Evolutionary conservation across 345 rosid genomes (phyloP), one percentile per base, ranked within the genome.

Genomic region (Capsella bursapastoris): DNA sequence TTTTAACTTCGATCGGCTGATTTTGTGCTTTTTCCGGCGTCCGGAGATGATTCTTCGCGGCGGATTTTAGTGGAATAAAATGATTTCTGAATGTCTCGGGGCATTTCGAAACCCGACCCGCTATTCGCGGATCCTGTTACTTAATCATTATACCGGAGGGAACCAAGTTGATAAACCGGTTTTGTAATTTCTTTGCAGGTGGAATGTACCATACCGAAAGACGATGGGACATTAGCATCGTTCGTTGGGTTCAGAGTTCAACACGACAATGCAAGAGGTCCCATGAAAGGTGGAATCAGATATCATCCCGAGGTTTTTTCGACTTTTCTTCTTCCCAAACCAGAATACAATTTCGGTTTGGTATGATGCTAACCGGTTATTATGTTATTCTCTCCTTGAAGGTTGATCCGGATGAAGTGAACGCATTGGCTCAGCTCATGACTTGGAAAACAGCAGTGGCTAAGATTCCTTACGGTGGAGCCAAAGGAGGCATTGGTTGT

Each of bases 191-290:
- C 9, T 72, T 56, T 9, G 40, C 72, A 93, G 98, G 97, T 93
- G 79, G 94, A 93, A 58, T 89, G 95, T 83, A 87, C 97, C 2
- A 89, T 89, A 58, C 97, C 93, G 14, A 89, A 83, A 78, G 97
- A 91, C 78, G 98, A 93, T 74, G 96, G 97, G 3, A 84, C 85
- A 41, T 69, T 91, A 62, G 90, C 74, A n/a, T 87, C 97, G 0
- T 91, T 84, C 53, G 76, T 91, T 58, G 97, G 98, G 37, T 93
- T 88, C 57, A 88, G 98, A 86, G 85, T 91, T 47, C 98, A 93
- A 52, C 97, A 93, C 74, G 97, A 91, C 79, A 91, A 89, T 80
- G 83, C 96, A 28, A 90, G 98, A 44, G 98, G 98, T 13, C 96
- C 96, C 37, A 93, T 82, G 81, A 82, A 80, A 73, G 85, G 85